phyloP scores from a whole-genome alignment of 192 early-diverging fungal genomes.

The Mortierella alpina region DNA sequence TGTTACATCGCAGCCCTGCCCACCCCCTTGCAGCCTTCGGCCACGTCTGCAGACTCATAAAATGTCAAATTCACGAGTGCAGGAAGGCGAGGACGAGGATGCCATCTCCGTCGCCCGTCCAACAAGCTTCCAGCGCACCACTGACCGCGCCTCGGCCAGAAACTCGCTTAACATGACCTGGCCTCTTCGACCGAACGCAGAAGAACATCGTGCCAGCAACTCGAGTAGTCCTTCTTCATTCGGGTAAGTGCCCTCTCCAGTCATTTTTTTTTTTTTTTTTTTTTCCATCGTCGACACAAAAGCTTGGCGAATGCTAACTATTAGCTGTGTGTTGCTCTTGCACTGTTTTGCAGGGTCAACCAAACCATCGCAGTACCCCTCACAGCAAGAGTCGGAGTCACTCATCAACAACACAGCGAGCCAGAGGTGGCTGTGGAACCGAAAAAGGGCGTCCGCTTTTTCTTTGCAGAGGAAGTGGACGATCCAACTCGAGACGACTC shows the following conservation, averaged over 20 bases:
- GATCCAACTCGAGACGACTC: conserved; percentile 7
- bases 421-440: conserved; percentile 2
- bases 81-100: conserved; percentile 51
- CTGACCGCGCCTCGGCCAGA: conserved; percentile 11
- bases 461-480: conserved; percentile 14
- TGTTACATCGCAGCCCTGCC: too few relatives aligned
- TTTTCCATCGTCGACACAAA: background rate
- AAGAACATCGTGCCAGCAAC: conserved; percentile 26
- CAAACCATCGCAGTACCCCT: conserved; percentile 3
- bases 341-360: background rate
- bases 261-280: background rate
- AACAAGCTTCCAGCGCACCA: conserved; percentile 8
- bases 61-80: conserved; percentile 43
- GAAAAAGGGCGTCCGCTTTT: conserved; percentile 41
- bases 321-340: background rate
- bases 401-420: background rate
- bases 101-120: conserved; percentile 40
- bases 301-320: background rate
- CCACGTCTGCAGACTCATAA: background rate
- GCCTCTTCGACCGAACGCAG: conserved; percentile 27
- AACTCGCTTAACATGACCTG: conserved; percentile 41
- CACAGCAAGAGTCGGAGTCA: background rate
- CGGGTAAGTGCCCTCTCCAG: conserved; percentile 10
- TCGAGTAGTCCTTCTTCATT: background rate
- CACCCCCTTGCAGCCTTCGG: too few relatives aligned